Evolutionary conservation across 129 eudicot species (phyloP).

Genomic region (Scalesia atractyloides): DNA sequence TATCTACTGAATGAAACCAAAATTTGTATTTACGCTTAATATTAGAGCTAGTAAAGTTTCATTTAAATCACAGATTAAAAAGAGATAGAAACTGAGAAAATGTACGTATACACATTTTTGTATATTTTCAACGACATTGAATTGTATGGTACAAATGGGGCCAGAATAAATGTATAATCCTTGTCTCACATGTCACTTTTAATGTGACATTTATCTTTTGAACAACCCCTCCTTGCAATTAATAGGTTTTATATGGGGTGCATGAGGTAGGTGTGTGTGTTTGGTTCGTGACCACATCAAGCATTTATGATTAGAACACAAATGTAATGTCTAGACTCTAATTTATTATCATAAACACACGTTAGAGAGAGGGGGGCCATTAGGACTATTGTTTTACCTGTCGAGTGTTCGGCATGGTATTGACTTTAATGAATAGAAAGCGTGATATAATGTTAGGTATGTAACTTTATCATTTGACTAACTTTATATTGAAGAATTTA

Average conservation of each 20-base stretch:
- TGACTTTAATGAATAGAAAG: not conserved
- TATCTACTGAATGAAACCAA: not conserved
- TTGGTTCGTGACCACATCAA: not conserved
- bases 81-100: not conserved
- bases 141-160: constrained; percentile 25
- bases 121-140: constrained; percentile 9
- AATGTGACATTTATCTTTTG: constrained; percentile 26
- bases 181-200: constrained; percentile 38
- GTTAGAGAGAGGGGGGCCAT: not conserved
- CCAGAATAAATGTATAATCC: constrained; percentile 33
- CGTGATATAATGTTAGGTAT: not conserved
- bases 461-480: too few relatives aligned
- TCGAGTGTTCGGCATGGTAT: not conserved
- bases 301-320: constrained; percentile 4
- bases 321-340: not conserved
- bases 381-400: not conserved
- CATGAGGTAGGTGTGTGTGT: not conserved
- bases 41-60: not conserved
- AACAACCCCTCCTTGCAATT: constrained; percentile 3
- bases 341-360: not conserved
- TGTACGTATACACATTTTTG: not conserved
- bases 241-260: not conserved
- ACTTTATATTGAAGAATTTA: too few relatives aligned
- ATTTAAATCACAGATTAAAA: too few relatives aligned
- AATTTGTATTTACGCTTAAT: not conserved